Base-by-base conservation (phyloP, 345 rosid species). In the Sapria himalayana region DNA sequence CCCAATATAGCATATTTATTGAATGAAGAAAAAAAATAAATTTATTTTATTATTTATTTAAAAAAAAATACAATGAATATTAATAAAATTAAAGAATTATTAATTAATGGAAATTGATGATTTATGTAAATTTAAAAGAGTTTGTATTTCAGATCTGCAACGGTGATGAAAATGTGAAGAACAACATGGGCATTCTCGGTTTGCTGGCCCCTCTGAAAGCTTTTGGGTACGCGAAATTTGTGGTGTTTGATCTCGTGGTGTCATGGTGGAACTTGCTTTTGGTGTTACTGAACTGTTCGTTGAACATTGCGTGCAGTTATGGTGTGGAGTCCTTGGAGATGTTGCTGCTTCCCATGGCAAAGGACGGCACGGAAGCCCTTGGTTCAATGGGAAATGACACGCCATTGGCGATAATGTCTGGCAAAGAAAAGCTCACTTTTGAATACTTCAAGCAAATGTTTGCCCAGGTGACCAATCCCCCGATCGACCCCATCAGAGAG, bases 361-460 rank as follows among this genome's bases (percentile, higher is more conserved):
- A 73, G 64, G 93, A 84, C 37, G 96, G 92, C 13, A 46, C 74
- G 3, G 99, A 91, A 65, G 89, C 99, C 45, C 96, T 91, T 56
- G 99, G 99, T 57, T 91, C 99, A 18, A 91, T 91, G 99, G 99
- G 99, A 53, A 91, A 91, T 63, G 99, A 91, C 69, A 55, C 99
- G 1, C 96, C 99, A 24, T 62, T 91, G 51, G 99, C 99, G 41
- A 95, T 91, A 15, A 80, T 91, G 96, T 91, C 99, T 29, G 48
- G 72, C 61, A 57, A 93, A 44, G 96, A 91, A 56, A 91, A 91
- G 33, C 67, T 91, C 29, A 60, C 85, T 12, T 91, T 66, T 29
- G 99, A 91, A 70, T 91, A 91, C 59, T 91, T 91, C 69, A 91
- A 91, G 66, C 99, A 91, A 70, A 91, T 91, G 99, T 91, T 91